These are phyloP conservation scores for Sicyos edulis DNA, from an alignment of 306 rosid genomes.

Conservation along the genomic window DNA sequence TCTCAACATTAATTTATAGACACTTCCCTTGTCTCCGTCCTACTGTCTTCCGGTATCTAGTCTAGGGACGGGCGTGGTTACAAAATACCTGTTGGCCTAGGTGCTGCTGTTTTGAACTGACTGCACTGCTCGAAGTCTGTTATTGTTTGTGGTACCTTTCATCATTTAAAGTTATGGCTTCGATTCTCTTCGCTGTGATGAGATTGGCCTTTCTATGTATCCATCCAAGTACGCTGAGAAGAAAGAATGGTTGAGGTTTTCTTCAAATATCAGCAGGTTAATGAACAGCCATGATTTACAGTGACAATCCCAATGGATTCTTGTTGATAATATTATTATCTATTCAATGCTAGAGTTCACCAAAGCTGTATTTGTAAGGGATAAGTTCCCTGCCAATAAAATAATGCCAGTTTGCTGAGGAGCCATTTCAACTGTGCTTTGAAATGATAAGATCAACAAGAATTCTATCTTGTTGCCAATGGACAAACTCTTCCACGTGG, in stretches of 20 bases:
- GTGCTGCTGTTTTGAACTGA: conserved; percentile 53
- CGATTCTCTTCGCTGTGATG: conserved; percentile 40
- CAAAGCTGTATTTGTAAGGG: background rate
- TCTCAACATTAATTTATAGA: too few relatives aligned
- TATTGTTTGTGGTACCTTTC: conserved; percentile 50
- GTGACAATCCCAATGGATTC: conserved; percentile 7
- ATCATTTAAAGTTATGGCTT: conserved; percentile 36
- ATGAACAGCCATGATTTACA: conserved; percentile 15
- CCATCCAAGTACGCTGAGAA: conserved; percentile 42
- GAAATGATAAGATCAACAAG: conserved; percentile 22
- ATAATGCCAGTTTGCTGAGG: background rate
- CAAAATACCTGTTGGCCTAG: conserved; percentile 45
- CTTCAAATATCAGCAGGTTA: conserved; percentile 12
- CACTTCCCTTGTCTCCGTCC: too few relatives aligned
- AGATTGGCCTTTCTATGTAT: conserved; percentile 34
- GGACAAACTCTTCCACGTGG: conserved; percentile 28
- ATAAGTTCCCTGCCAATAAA: conserved; percentile 12
- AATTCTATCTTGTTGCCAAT: conserved; percentile 33
- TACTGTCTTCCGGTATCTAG: too few relatives aligned
- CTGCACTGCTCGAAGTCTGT: conserved; percentile 45
- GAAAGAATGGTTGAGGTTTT: conserved; percentile 46
- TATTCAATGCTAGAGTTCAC: background rate
- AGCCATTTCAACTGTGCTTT: conserved; percentile 33
- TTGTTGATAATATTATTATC: background rate
- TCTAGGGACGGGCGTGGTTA: background rate